These are phyloP conservation scores for Teunomyces panamensis DNA, from an alignment of 805 yeast genomes.

Conservation along the genomic window DNA sequence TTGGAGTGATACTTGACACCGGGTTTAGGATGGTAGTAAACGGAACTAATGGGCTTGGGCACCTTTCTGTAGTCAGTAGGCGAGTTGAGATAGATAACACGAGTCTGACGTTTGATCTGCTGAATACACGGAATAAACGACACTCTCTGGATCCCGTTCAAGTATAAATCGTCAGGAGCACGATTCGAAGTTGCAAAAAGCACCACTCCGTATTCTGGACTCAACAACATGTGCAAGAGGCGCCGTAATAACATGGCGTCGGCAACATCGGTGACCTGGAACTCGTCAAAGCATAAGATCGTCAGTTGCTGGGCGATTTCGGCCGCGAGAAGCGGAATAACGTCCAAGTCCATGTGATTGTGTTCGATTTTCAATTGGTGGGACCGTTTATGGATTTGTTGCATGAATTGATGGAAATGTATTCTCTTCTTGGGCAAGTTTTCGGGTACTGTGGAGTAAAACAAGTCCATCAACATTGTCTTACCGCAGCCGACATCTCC, in stretches of 20 bases:
- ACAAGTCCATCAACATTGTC: constrained; percentile 96
- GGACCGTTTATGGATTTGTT: constrained; percentile 79
- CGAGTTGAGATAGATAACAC: constrained; percentile 78
- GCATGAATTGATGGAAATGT: constrained; percentile 98
- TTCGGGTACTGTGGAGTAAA: constrained; percentile 77
- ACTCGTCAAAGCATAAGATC: constrained; percentile 91
- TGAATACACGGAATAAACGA: constrained; percentile 91
- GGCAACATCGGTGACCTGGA: constrained; percentile 97
- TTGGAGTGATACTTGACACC: constrained; percentile 54
- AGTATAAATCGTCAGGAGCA: constrained; percentile 89
- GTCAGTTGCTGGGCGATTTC: constrained; percentile 76
- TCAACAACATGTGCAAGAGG: constrained; percentile 60
- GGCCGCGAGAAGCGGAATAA: constrained; percentile 78
- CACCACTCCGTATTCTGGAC: constrained; percentile 76
- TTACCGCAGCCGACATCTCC: constrained; percentile 99
- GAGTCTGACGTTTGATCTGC: constrained; percentile 65
- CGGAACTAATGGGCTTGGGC: constrained; percentile 77
- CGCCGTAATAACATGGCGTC: constrained; percentile 95
- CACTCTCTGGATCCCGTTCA: constrained; percentile 90
- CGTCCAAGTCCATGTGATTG: constrained; percentile 60
- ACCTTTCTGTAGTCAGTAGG: constrained; percentile 93
- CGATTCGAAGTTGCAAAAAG: constrained; percentile 93
- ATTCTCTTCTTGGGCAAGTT: constrained; percentile 76
- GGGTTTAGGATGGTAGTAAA: constrained; percentile 70
- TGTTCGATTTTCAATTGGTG: constrained; percentile 69